Base-by-base conservation (phyloP, 176 grass and related monocot genomes). In the Cenchrus purpureus region DNA sequence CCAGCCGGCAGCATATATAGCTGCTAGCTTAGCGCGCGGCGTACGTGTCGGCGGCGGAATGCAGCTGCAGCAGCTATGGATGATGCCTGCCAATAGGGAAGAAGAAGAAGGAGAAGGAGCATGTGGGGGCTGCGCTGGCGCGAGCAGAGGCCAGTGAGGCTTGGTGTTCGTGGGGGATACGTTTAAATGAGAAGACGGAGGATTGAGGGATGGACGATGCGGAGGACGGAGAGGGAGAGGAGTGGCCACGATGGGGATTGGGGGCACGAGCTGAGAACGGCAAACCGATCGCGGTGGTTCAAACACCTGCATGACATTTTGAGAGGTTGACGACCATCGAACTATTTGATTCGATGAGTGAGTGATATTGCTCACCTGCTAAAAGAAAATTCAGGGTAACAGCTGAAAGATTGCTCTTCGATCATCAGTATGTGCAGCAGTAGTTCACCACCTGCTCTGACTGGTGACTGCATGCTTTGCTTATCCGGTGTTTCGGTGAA, bases 131-230 rank as follows among this genome's bases (percentile, higher is more conserved):
- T 25, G 66, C 1, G 29, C 29, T 43, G 82, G 86, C 51, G 69
- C 4, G 29, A 32, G 63, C n/a, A 22, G 16, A 63, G 53, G 60
- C 31, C 49, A 57, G 73, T 53, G 77, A 79, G 57, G 66, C 20
- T 55, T 6, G 53, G 43, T 52, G 76, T 16, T 78, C 25, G 77
- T 50, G 76, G 20, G 54, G 37, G 37, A 32, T 32, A 32, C 55
- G 81, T 65, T 84, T 75, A 74, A 40, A 52, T 83, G 81, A 63
- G 63, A 65, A 32, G 31, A 32, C 31, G 31, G 31, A 20, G 61
- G 61, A 50, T 32, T 13, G 44, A 29, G 22, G 2, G 69, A 8
- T 1, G 4, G 67, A 59, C 37, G 42, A 62, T 13, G 55, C 32
- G 34, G 19, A 22, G 72, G 52, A 20, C 10, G 40, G 42, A 4